phyloP scores from a whole-genome alignment of 73 alveolate genomes.

The Symbiodinium natans region DNA sequence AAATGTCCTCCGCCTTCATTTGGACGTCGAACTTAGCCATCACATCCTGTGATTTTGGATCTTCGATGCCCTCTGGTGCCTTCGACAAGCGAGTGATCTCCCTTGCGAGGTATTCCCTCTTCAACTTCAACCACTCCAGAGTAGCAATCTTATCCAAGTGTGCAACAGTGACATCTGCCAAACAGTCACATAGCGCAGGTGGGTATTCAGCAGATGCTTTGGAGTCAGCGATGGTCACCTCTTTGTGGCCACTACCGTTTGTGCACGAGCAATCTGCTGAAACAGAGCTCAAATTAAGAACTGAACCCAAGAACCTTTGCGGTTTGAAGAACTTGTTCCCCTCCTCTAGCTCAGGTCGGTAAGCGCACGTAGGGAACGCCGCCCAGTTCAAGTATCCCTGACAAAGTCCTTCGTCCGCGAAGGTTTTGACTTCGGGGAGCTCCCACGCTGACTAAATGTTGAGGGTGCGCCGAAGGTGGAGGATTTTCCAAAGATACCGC shows the following conservation, averaged over 20 bases:
- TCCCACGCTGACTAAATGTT: conserved; percentile 15
- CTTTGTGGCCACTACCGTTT: neutral
- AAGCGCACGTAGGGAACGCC: conserved; percentile 12
- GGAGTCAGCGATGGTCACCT: neutral
- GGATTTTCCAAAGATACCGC: neutral
- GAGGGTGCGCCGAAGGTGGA: neutral
- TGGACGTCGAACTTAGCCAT: neutral
- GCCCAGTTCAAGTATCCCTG: neutral
- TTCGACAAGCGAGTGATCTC: neutral
- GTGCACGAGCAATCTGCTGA: neutral
- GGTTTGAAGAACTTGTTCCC: neutral
- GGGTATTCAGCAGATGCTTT: neutral
- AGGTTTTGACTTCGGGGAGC: neutral
- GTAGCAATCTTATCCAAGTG: conserved; percentile 1
- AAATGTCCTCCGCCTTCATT: neutral
- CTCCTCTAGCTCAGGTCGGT: neutral
- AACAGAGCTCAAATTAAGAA: neutral
- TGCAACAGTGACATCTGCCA: neutral
- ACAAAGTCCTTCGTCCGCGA: neutral
- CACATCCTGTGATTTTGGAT: neutral
- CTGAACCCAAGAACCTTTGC: neutral
- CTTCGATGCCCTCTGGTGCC: neutral
- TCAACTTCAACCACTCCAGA: neutral
- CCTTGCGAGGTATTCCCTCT: neutral
- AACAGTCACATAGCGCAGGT: neutral